Percentiles rank a stretch among this genome's conserved stretches.
Conservation (phyloP, 2,329 filamentous ascomycete species). For the Hypoxylon sp. region DNA sequence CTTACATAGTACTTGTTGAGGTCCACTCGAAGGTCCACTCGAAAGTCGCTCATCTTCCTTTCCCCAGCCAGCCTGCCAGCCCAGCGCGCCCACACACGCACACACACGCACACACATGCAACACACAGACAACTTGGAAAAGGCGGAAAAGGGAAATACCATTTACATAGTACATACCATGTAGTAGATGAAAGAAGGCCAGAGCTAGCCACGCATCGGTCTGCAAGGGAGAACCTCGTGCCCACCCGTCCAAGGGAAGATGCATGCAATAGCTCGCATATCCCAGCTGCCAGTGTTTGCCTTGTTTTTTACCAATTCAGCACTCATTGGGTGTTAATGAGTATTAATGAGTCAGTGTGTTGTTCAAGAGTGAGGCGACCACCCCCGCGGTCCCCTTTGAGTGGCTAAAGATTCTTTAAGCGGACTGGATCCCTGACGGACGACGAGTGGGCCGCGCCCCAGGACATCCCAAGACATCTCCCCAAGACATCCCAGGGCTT, state of each 20-base stretch:
- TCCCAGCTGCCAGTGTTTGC: conserved; percentile 46
- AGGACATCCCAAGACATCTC: conserved; percentile 24
- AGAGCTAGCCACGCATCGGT: conserved; percentile 44
- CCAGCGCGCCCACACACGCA: conserved; percentile 1
- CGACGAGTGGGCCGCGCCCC: conserved; percentile 36
- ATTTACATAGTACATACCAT: too few relatives aligned
- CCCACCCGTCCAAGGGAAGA: conserved; percentile 44
- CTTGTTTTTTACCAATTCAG: conserved; percentile 45
- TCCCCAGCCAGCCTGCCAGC: not conserved
- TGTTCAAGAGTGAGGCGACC: conserved; percentile 54
- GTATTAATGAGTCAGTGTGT: conserved; percentile 52
- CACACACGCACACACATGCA: conserved; percentile 14
- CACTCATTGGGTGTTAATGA: conserved; percentile 49
- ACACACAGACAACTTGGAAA: conserved; percentile 27
- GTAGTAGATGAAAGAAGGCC: conserved; percentile 24
- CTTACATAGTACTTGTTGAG: conserved; percentile 36
- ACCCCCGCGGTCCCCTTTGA: conserved; percentile 48
- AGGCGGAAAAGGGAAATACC: conserved; percentile 26
- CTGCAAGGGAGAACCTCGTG: conserved; percentile 50
- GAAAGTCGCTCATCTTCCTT: conserved; percentile 32
- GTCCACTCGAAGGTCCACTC: conserved; percentile 30
- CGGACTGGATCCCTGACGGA: conserved; percentile 45
- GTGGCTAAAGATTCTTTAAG: conserved; percentile 49
- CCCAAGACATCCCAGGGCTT: not conserved
- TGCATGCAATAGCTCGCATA: conserved; percentile 48